Evolutionary conservation across 1,139 yeast species (phyloP).

Genomic region (Candida labiduridarum): DNA sequence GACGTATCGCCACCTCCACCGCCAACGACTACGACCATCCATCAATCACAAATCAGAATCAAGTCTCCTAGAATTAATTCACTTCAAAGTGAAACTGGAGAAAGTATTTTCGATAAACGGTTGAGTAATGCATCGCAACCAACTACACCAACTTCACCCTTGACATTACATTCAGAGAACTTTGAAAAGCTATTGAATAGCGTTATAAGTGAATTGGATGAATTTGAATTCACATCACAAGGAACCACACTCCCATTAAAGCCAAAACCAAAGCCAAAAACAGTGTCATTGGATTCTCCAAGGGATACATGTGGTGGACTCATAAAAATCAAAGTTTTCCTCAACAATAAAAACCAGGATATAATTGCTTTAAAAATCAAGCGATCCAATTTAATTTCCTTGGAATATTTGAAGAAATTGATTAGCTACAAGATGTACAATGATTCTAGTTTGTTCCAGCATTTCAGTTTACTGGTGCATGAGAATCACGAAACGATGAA

Average conservation of each 20-base stretch:
- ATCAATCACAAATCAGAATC: background rate
- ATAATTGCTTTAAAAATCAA: constrained; percentile 34
- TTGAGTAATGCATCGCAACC: background rate
- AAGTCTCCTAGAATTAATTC: constrained; percentile 4
- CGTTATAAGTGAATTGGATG: constrained; percentile 7
- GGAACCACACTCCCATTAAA: background rate
- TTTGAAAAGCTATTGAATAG: constrained; percentile 2
- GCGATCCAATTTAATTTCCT: constrained; percentile 28
- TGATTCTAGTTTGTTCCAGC: constrained; percentile 33
- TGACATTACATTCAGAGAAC: constrained; percentile 8
- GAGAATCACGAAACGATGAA: constrained; percentile 13
- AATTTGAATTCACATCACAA: constrained; percentile 1
- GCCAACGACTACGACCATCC: background rate
- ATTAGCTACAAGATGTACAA: constrained; percentile 37
- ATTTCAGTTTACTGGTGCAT: constrained; percentile 27
- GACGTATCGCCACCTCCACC: constrained; percentile 1
- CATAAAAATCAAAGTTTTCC: constrained; percentile 34
- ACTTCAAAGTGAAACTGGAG: constrained; percentile 5
- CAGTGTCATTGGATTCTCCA: background rate
- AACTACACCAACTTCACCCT: constrained; percentile 9
- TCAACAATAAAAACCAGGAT: constrained; percentile 36
- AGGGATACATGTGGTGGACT: constrained; percentile 16
- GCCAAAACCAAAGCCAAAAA: background rate
- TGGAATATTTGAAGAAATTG: constrained; percentile 33
- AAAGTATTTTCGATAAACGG: constrained; percentile 7